Evolutionary conservation across 345 rosid species (phyloP).

Genomic region (Salix koriyanagi): DNA sequence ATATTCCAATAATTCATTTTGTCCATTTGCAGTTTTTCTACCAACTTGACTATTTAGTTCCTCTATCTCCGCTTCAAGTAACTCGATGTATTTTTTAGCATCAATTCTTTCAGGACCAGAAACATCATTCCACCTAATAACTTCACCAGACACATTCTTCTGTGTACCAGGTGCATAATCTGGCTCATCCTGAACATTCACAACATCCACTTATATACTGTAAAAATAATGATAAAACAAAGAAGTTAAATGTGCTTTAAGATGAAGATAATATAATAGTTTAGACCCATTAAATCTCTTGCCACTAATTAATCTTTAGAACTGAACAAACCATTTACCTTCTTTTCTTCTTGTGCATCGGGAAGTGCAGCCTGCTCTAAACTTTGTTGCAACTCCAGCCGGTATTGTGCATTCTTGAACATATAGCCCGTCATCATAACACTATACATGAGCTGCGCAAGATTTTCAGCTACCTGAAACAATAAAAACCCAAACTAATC

Average conservation of each 20-base stretch:
- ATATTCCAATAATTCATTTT: conserved; percentile 82
- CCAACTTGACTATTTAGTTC: conserved; percentile 76
- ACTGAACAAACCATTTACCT: neutral
- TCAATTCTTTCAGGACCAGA: conserved; percentile 90
- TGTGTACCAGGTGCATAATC: conserved; percentile 93
- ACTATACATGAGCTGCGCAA: conserved; percentile 95
- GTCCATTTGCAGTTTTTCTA: conserved; percentile 57
- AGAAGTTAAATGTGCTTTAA: neutral
- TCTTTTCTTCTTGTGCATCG: conserved; percentile 44
- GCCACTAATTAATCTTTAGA: neutral
- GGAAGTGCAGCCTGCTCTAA: conserved; percentile 89
- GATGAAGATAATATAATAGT: neutral
- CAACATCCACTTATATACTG: conserved; percentile 2
- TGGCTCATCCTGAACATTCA: conserved; percentile 45
- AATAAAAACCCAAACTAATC: conserved; percentile 8
- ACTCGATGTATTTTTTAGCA: conserved; percentile 81
- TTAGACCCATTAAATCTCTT: neutral
- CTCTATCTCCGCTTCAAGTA: conserved; percentile 94
- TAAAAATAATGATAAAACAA: neutral
- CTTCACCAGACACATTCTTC: conserved; percentile 91
- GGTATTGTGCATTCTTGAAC: conserved; percentile 87
- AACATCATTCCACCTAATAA: conserved; percentile 79
- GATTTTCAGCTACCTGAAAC: conserved; percentile 93
- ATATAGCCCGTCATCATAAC: conserved; percentile 97
- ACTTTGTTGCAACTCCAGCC: conserved; percentile 87